Evolutionary conservation across 495 filamentous ascomycete species (phyloP).

Genomic region (Pseudevernia furfuracea): DNA sequence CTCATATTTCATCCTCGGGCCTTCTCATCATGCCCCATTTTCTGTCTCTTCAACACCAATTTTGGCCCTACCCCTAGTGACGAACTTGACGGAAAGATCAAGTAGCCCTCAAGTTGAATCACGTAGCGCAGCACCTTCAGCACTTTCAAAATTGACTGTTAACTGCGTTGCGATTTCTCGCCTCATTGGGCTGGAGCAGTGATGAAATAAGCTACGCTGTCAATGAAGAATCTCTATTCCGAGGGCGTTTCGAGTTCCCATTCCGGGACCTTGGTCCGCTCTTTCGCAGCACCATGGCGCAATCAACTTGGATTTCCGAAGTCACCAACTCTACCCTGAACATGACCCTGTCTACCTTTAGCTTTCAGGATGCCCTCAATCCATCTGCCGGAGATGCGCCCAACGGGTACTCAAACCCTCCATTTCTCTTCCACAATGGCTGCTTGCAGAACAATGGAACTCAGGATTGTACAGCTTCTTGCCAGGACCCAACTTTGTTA

Average conservation of each 20-base stretch:
- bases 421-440: conserved; percentile 2
- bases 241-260: not conserved
- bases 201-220: not conserved
- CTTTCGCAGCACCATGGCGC: not conserved
- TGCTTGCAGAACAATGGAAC: not conserved
- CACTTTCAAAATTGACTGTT: no score
- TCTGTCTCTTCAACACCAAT: not conserved
- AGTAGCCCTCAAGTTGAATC: no score
- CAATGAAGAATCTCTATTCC: not conserved
- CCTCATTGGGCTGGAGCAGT: no score
- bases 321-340: conserved; percentile 6
- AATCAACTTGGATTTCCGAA: not conserved
- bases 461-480: conserved; percentile 4
- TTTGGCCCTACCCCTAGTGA: not conserved
- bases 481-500: not conserved
- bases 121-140: no score
- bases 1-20: not conserved
- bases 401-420: not conserved
- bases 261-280: not conserved
- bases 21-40: not conserved
- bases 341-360: not conserved
- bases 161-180: no score
- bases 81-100: not conserved
- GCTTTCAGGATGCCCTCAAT: conserved; percentile 5
- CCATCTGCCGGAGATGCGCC: no score